Conservation (phyloP, 495 filamentous ascomycete genomes). For the Neurospora cerealis region DNA sequence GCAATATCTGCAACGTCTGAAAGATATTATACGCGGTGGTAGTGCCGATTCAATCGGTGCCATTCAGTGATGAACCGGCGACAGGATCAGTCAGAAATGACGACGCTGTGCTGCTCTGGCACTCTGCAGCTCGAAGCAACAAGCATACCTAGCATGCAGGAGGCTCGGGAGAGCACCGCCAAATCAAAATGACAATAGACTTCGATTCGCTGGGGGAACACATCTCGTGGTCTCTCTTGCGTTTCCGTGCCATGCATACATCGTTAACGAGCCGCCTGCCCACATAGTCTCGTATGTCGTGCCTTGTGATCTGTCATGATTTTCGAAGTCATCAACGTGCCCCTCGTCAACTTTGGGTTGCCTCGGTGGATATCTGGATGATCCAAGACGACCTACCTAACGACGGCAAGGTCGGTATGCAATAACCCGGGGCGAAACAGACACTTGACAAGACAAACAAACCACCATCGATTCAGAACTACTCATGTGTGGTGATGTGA, state of each 20-base stretch:
- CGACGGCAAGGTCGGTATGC: not conserved
- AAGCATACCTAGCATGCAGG: not conserved
- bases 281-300: not conserved
- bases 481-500: not conserved
- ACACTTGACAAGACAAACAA: not conserved
- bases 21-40: not conserved
- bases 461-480: not conserved
- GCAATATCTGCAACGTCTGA: not conserved
- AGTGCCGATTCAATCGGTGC: not conserved
- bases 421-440: not conserved
- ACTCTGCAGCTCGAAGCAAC: not conserved
- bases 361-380: not conserved
- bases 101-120: not conserved
- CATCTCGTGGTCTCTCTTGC: not conserved
- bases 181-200: not conserved
- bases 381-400: not conserved
- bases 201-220: not conserved
- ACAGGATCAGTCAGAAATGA: not conserved
- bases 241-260: not conserved
- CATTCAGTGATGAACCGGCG: not conserved
- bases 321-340: not conserved
- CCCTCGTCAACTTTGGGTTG: not conserved
- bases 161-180: not conserved
- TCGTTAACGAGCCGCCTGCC: not conserved
- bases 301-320: not conserved